Percentiles rank a stretch among this genome's conserved stretches.
These are phyloP conservation scores for Teratosphaeriaceae sp. DNA, from an alignment of 2,329 filamentous ascomycete species.

Conservation along the genomic window DNA sequence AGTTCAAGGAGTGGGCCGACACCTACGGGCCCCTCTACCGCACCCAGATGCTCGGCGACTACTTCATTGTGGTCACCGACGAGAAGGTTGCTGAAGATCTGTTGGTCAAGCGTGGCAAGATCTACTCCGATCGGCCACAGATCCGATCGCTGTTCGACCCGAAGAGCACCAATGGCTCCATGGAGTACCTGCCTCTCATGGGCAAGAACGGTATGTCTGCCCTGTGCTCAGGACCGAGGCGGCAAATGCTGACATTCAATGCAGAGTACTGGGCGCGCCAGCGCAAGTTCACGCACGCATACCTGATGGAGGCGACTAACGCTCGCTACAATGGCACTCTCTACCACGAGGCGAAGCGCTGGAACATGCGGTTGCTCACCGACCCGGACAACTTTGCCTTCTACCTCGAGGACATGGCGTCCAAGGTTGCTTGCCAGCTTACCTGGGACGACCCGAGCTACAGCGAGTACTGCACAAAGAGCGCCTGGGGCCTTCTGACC, in stretches of 20 bases:
- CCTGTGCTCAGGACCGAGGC: not conserved
- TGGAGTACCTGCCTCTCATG: slow-evolving; percentile 52
- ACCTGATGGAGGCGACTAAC: slow-evolving; percentile 42
- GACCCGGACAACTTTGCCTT: slow-evolving; percentile 46
- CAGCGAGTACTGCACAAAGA: slow-evolving; percentile 44
- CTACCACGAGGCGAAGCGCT: slow-evolving; percentile 50
- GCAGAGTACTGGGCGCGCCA: slow-evolving; percentile 52
- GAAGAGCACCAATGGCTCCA: slow-evolving; percentile 49
- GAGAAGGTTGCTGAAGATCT: slow-evolving; percentile 49
- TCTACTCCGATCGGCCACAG: slow-evolving; percentile 46
- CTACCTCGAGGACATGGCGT: slow-evolving; percentile 50
- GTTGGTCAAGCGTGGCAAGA: slow-evolving; percentile 45
- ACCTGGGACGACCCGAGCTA: slow-evolving; percentile 48
- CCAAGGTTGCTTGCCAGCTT: slow-evolving; percentile 50
- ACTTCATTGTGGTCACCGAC: slow-evolving; percentile 45
- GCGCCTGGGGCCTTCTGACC: slow-evolving; percentile 50
- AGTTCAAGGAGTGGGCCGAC: slow-evolving; percentile 40
- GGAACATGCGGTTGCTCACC: slow-evolving; percentile 43
- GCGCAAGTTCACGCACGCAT: slow-evolving; percentile 46
- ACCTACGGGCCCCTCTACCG: slow-evolving; percentile 29
- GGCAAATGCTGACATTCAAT: no score
- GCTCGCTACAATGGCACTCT: slow-evolving; percentile 42
- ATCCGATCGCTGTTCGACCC: slow-evolving; percentile 48
- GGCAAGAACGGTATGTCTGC: slow-evolving; percentile 45
- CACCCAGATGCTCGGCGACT: slow-evolving; percentile 32